Evolutionary conservation across 2,329 filamentous ascomycete species (phyloP).

Genomic region (Claviceps spartinae): DNA sequence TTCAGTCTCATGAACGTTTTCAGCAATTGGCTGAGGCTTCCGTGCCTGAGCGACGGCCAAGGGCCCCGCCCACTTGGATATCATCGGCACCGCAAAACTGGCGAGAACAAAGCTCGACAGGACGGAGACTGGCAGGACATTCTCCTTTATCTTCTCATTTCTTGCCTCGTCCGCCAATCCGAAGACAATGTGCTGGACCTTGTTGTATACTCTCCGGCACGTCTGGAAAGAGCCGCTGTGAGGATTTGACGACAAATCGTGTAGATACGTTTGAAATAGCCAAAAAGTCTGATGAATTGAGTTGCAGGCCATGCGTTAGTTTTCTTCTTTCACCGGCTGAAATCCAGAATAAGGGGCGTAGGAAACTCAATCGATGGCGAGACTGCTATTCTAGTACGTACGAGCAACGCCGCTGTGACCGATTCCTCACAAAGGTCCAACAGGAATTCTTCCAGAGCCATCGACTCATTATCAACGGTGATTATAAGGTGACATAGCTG

Average conservation of each 20-base stretch:
- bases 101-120: conserved; percentile 69
- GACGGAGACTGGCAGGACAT: conserved; percentile 66
- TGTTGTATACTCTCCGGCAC: conserved; percentile 73
- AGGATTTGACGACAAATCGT: conserved; percentile 64
- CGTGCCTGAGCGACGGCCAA: conserved; percentile 71
- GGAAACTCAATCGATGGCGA: not conserved
- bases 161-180: conserved; percentile 56
- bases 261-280: conserved; percentile 79
- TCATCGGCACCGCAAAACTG: conserved; percentile 58
- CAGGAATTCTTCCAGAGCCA: conserved; percentile 80
- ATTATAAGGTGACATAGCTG: conserved; percentile 81
- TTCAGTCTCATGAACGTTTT: conserved; percentile 23
- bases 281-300: conserved; percentile 57
- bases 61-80: conserved; percentile 68
- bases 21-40: conserved; percentile 43
- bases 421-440: conserved; percentile 78
- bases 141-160: conserved; percentile 68
- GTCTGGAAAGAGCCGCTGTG: conserved; percentile 69
- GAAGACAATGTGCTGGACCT: conserved; percentile 79
- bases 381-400: conserved; percentile 28
- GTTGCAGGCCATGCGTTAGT: conserved; percentile 10
- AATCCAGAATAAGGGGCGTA: not conserved
- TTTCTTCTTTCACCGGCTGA: not conserved
- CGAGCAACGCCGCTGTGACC: conserved; percentile 69
- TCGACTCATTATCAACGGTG: conserved; percentile 80